Conservation (phyloP, 495 filamentous ascomycete species). For the Barbatosphaeria neglecta region DNA sequence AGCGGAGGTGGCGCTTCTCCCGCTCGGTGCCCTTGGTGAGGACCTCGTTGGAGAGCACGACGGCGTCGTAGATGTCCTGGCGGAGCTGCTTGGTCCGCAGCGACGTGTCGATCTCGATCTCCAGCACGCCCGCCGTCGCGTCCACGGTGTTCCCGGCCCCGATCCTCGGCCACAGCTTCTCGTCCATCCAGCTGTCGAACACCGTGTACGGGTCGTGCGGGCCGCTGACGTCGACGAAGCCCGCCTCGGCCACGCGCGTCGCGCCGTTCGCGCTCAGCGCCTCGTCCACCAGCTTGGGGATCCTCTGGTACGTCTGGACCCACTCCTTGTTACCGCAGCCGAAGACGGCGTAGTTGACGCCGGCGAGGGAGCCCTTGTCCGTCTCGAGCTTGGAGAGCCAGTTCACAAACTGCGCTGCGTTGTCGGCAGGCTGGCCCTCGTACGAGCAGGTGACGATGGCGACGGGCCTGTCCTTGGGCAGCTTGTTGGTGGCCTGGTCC, state of each 20-base stretch:
- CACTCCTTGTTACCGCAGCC: slow-evolving; percentile 43
- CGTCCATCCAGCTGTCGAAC: slow-evolving; percentile 48
- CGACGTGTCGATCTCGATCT: slow-evolving; percentile 43
- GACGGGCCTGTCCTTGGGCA: slow-evolving; percentile 44
- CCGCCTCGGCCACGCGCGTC: slow-evolving; percentile 31
- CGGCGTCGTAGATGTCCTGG: slow-evolving; percentile 42
- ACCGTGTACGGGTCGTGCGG: slow-evolving; percentile 41
- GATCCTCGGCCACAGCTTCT: slow-evolving; percentile 39
- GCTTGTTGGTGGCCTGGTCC: slow-evolving; percentile 42
- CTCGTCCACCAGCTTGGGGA: slow-evolving; percentile 47
- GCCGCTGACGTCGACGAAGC: slow-evolving; percentile 40
- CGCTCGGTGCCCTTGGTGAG: slow-evolving; percentile 39
- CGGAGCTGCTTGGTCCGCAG: slow-evolving; percentile 36
- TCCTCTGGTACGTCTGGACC: slow-evolving; percentile 49
- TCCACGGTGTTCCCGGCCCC: slow-evolving; percentile 11
- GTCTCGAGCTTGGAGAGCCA: slow-evolving; percentile 50
- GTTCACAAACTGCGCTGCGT: slow-evolving; percentile 50
- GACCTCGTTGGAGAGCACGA: slow-evolving; percentile 35
- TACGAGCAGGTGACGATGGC: slow-evolving; percentile 47
- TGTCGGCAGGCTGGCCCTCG: slow-evolving; percentile 55
- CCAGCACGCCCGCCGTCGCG: slow-evolving; percentile 17
- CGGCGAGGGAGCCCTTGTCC: slow-evolving; percentile 22
- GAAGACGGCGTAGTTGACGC: slow-evolving; percentile 48
- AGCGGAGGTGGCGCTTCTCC: slow-evolving; percentile 44
- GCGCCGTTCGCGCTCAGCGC: slow-evolving; percentile 34